Evolutionary conservation across 2,329 filamentous ascomycete species (phyloP).

Genomic region (Hypocrella siamensis): DNA sequence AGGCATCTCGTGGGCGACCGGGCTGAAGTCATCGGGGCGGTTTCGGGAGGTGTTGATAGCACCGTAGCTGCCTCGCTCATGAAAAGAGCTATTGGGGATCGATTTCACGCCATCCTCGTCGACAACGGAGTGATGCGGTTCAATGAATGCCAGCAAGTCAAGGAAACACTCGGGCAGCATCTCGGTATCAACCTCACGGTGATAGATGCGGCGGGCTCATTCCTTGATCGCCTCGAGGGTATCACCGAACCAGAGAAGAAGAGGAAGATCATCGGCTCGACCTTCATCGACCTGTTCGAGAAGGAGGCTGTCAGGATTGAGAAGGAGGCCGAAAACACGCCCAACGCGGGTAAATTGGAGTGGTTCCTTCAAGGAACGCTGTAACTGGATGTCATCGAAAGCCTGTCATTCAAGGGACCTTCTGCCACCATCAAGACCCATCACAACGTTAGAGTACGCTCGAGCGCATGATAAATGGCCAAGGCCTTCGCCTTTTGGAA

Average conservation of each 20-base stretch:
- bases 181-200: slow-evolving; percentile 85
- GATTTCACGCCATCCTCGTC: slow-evolving; percentile 57
- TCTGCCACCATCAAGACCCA: too few relatives aligned
- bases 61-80: too few relatives aligned
- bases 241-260: slow-evolving; percentile 69
- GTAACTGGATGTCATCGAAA: slow-evolving; percentile 25
- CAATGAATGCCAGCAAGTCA: slow-evolving; percentile 70
- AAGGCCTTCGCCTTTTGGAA: slow-evolving; percentile 49
- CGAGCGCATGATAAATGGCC: slow-evolving; percentile 32
- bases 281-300: slow-evolving; percentile 52
- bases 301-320: slow-evolving; percentile 56
- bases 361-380: slow-evolving; percentile 82
- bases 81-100: too few relatives aligned
- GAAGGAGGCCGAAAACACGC: slow-evolving; percentile 48
- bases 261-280: slow-evolving; percentile 67
- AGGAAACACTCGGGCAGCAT: slow-evolving; percentile 61
- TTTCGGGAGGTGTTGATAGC: slow-evolving; percentile 56
- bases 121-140: slow-evolving; percentile 74
- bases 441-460: slow-evolving; percentile 52
- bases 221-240: slow-evolving; percentile 65
- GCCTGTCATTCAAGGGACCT: too few relatives aligned
- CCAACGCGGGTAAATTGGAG: slow-evolving; percentile 58
- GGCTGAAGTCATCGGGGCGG: slow-evolving; percentile 48
- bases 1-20: slow-evolving; percentile 64
- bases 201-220: slow-evolving; percentile 61